These are phyloP conservation scores for Neurospora sp. DNA, from an alignment of 495 filamentous ascomycete species.

Conservation along the genomic window DNA sequence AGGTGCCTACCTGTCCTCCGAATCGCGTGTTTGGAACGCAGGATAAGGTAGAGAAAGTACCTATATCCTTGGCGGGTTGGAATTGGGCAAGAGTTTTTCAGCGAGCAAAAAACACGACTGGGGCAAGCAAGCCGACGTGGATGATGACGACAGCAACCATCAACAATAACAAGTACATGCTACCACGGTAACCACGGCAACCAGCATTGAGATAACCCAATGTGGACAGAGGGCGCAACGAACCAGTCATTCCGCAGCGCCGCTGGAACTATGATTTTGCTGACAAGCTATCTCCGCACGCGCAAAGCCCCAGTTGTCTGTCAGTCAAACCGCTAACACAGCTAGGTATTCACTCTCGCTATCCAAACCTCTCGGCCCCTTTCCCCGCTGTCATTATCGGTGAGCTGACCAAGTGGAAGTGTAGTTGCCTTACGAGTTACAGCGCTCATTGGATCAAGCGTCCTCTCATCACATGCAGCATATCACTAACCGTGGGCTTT, in stretches of 20 bases:
- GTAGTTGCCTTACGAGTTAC: no score
- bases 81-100: not conserved
- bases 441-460: not conserved
- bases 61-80: not conserved
- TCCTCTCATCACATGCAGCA: not conserved
- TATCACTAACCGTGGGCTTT: not conserved
- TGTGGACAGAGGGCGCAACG: not conserved
- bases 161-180: not conserved
- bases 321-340: no score
- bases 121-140: not conserved
- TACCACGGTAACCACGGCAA: not conserved
- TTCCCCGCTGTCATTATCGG: no score
- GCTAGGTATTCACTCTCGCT: not conserved
- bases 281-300: not conserved
- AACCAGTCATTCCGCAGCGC: not conserved
- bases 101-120: not conserved
- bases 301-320: not conserved
- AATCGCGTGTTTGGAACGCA: not conserved
- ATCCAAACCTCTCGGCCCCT: not conserved
- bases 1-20: no score
- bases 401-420: no score
- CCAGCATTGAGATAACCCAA: not conserved
- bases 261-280: not conserved
- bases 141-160: not conserved
- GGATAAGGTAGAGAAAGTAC: not conserved